Evolutionary conservation across 2,329 filamentous ascomycete species (phyloP), one percentile per base, ranked within the genome.

Genomic region (Endoconidiophora polonica): DNA sequence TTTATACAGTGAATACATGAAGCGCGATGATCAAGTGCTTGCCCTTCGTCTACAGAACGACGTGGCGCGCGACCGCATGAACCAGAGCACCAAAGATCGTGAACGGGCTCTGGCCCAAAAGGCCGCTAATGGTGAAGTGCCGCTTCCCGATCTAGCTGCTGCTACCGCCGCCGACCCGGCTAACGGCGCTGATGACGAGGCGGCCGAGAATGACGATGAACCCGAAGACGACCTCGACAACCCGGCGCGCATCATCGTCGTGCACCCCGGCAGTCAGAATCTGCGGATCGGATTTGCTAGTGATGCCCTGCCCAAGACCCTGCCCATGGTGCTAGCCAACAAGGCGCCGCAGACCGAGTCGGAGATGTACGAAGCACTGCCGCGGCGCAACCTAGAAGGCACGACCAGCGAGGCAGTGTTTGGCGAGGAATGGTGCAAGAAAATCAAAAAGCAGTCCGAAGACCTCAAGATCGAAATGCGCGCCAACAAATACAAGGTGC

Each of bases 201-300:
- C 69, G 56, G 70, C 66, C 40, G 49, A 47, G 22, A 74, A 77
- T n/a, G 70, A 70, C 56, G 70, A 67, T 45, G 71, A 72, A 50
- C 70, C 73, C 42, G 68, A 71, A 10, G 68, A 70, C 12, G 74
- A 79, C 58, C 77, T 77, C 41, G 69, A 79, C 46, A 81, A 86
- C 56, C 83, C 87, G 4, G 90, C 87, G 7, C 94, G 90, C 63
- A 83, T 94, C 54, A 90, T 98, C 60, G 83, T 96, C 54, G 86
- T 98, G 58, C 91, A 98, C 61, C 80, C 90, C 2, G 91, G 91
- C 26, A 96, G 90, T 61, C 90, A 96, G 65, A 96, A 96, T 56
- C 68, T 98, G 55, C 79, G 91, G 44, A 88, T 98, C 58, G 91
- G 91, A 0, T 79, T 96, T 54, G 88, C 90, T n/a, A 94, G 85